phyloP scores from a whole-genome alignment of 768 basidiomycete genomes.

The Favolaschia claudopus region DNA sequence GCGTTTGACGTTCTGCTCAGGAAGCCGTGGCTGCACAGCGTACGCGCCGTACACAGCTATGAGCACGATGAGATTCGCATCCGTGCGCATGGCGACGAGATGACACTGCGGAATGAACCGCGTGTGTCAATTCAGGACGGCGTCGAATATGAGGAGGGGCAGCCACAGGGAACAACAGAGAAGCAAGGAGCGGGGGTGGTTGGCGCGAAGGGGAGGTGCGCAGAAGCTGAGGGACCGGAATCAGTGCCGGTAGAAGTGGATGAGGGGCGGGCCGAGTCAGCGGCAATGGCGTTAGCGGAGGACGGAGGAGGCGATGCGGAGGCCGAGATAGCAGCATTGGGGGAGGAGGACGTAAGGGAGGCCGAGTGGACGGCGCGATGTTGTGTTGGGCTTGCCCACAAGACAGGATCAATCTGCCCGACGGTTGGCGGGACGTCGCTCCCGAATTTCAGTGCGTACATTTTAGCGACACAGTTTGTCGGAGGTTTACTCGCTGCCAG shows the following conservation, averaged over 20 bases:
- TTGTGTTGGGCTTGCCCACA: slow-evolving; percentile 33
- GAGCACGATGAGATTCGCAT: slow-evolving; percentile 9
- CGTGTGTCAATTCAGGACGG: no score
- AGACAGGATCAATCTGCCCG: slow-evolving; percentile 26
- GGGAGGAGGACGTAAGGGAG: no score
- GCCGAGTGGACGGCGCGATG: no score
- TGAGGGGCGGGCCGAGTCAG: no score
- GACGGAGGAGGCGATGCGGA: no score
- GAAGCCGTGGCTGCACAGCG: slow-evolving; percentile 17
- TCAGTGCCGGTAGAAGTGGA: neutral
- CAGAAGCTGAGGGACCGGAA: no score
- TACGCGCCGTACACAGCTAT: slow-evolving; percentile 13
- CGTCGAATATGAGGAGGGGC: no score
- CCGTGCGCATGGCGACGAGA: neutral
- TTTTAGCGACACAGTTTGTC: neutral
- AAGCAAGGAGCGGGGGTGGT: no score
- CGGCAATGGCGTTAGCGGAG: no score
- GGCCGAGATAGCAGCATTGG: no score
- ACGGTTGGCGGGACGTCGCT: slow-evolving; percentile 15
- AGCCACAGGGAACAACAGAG: no score
- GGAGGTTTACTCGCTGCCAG: neutral
- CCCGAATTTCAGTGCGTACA: neutral
- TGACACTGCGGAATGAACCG: slow-evolving; percentile 8
- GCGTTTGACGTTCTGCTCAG: slow-evolving; percentile 14
- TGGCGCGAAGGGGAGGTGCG: no score